Evolutionary conservation across 208 protist species (phyloP), one percentile per base, ranked within the genome.

Genomic region (Leishmania lainsoni): DNA sequence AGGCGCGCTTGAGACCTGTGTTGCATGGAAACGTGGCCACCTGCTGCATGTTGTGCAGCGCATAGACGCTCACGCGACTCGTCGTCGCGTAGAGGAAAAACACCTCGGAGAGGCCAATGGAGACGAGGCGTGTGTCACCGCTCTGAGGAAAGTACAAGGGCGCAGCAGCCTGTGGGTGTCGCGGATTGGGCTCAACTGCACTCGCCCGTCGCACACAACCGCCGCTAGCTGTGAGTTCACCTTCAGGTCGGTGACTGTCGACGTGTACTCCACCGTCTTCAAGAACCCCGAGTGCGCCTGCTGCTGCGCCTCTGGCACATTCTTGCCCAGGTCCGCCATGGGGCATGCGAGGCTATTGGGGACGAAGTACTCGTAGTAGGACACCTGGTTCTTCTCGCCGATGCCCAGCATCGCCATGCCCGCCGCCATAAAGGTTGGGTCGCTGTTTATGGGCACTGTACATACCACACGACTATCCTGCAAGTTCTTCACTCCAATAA

Each of bases 51-150:
- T 98, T 98, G 12, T 89, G 79, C 26, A 99, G 88, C 12, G 93
- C 92, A 54, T 98, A 85, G 45, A 98, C 91, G 70, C 75, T 83
- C 35, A 99, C 90, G 66, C 91, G 91, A 32, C 90, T 96, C 22
- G 75, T 79, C 3, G 86, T 92, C 4, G 96, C 98, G 88, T 98
- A 99, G 14, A 99, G 91, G 72, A 99, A 89, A 68, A 99, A 98
- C 22, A 94, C 79, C 76, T 97, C 91, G 32, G 95, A 98, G 45
- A 99, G 91, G 17, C 86, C 90, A 4, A 98, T 74, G 49, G 91
- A 85, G 75, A 95, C 93, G 70, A 99, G 89, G 35, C 80, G 83
- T 32, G 83, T 81, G 35, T 87, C 89, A 54, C 90, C 76, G 76
- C 77, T 84, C 54, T 89, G 74, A 5, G 78, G 83, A 49, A 86